A percentile compares a stretch with the other conserved stretches of the same genome.
Evolutionary conservation across 768 basidiomycete genomes (phyloP).

Genomic region (Rhodosporidiobolus odoratus): DNA sequence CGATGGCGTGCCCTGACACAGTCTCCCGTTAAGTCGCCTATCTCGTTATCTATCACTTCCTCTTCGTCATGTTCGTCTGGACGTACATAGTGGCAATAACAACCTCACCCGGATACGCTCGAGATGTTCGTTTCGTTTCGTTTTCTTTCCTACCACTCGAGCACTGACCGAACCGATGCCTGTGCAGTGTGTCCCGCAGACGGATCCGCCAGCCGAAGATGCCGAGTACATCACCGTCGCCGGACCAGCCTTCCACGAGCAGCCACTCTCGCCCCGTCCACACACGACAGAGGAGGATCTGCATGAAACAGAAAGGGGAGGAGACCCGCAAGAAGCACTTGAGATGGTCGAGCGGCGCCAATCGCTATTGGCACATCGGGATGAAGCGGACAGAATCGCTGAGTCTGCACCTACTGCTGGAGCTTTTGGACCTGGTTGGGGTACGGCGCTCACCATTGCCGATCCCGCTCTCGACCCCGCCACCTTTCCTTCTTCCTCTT

Average conservation of each 20-base stretch:
- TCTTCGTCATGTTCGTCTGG: constrained; percentile 36
- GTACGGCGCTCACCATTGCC: not conserved
- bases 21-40: constrained; percentile 18
- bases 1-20: not conserved
- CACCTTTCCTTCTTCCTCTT: not conserved
- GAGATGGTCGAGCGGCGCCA: not conserved
- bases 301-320: not conserved
- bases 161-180: not conserved
- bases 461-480: not conserved
- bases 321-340: not conserved
- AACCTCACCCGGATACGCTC: constrained; percentile 31
- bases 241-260: constrained; percentile 22
- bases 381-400: not conserved
- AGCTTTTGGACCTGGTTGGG: constrained; percentile 1
- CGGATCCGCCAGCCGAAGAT: constrained; percentile 25
- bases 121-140: constrained; percentile 11
- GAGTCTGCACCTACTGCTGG: constrained; percentile 3
- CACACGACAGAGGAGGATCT: not conserved
- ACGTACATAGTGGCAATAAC: constrained; percentile 18
- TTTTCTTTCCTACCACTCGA: not conserved
- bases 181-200: constrained; percentile 27
- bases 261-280: not conserved
- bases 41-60: constrained; percentile 33
- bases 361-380: not conserved
- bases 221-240: constrained; percentile 28